phyloP scores from a whole-genome alignment of 225 moss, liverwort and hornwort species.

The Thuidium tamariscinum region DNA sequence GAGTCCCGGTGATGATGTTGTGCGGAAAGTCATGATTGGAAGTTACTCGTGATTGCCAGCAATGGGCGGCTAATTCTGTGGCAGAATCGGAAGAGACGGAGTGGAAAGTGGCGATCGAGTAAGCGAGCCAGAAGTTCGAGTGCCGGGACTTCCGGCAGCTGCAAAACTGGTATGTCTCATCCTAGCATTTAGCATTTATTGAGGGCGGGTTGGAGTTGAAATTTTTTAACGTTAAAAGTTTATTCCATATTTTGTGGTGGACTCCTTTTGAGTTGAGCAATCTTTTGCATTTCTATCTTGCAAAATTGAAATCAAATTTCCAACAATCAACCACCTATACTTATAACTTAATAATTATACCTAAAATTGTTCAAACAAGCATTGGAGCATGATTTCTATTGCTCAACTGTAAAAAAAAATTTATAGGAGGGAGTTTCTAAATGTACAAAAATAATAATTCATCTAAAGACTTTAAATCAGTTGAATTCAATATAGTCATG shows the following conservation, averaged over 20 bases:
- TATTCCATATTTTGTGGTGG: not conserved
- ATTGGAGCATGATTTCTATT: not conserved
- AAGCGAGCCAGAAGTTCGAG: not conserved
- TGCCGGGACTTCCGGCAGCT: no score
- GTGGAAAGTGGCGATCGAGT: not conserved
- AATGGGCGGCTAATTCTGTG: not conserved
- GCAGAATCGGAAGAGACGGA: not conserved
- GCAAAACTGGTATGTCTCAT: not conserved
- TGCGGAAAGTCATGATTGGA: not conserved
- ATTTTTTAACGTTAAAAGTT: not conserved
- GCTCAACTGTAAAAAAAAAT: not conserved
- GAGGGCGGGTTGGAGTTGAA: not conserved
- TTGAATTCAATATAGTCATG: not conserved
- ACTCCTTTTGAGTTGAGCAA: not conserved
- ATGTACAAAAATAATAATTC: not conserved
- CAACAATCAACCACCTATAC: not conserved
- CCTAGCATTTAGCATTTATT: not conserved
- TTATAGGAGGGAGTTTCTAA: accelerated
- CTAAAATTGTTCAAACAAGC: not conserved
- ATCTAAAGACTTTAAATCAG: not conserved
- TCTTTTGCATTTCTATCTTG: accelerated
- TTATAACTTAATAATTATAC: not conserved
- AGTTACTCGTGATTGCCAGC: no score
- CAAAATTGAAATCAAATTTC: not conserved
- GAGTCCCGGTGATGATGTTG: not conserved